phyloP scores from a whole-genome alignment of 306 rosid genomes.

The Albizia julibrissin region DNA sequence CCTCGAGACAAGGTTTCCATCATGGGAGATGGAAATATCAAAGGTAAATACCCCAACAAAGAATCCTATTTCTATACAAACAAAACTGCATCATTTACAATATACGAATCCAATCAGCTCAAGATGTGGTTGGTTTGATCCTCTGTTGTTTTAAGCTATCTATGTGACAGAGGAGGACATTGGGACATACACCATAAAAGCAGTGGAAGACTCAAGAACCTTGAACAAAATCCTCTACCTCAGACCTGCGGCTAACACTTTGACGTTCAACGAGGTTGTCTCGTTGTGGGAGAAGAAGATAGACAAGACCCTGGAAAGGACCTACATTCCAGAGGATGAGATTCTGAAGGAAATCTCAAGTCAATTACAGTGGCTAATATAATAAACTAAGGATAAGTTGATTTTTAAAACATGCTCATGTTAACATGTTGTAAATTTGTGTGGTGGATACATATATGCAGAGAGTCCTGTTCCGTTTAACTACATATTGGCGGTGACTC shows the following conservation, averaged over 20 bases:
- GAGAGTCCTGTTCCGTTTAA: slow-evolving; percentile 20
- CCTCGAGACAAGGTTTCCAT: slow-evolving; percentile 15
- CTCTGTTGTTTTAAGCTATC: not conserved
- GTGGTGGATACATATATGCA: not conserved
- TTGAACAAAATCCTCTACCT: slow-evolving; percentile 23
- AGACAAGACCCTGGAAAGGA: slow-evolving; percentile 16
- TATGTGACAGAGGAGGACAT: slow-evolving; percentile 27
- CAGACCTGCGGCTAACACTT: slow-evolving; percentile 3
- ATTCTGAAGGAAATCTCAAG: slow-evolving; percentile 32
- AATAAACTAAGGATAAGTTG: not conserved
- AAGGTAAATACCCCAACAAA: slow-evolving; percentile 4
- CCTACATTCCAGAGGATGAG: slow-evolving; percentile 18
- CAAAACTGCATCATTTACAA: not conserved
- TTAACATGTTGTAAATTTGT: not conserved
- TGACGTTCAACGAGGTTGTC: slow-evolving; percentile 17
- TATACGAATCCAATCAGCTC: not conserved
- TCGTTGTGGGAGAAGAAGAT: slow-evolving; percentile 32
- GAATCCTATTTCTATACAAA: not conserved
- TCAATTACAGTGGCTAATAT: not conserved
- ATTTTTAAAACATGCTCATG: not conserved
- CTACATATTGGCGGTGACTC: slow-evolving; percentile 8
- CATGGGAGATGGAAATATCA: slow-evolving; percentile 25
- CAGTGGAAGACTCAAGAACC: slow-evolving; percentile 32
- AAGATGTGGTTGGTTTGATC: not conserved
- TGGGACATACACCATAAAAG: slow-evolving; percentile 15